A percentile compares a stretch with the other conserved stretches of the same genome.
phyloP scores from a whole-genome alignment of 2,329 filamentous ascomycete species.

The Cytospora schulzeri region DNA sequence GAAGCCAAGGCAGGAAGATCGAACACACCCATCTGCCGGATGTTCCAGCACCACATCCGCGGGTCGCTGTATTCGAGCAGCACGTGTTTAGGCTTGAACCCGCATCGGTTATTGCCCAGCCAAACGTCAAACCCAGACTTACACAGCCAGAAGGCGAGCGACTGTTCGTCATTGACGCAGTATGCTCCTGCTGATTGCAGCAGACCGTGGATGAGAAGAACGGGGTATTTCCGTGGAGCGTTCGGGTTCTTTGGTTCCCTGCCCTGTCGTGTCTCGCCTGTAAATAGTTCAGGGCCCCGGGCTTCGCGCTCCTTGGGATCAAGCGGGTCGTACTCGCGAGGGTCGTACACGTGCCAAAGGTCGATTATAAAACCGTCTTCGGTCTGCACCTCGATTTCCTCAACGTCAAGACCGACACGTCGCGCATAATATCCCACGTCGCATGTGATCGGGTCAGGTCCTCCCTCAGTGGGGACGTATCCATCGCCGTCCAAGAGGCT shows the following conservation, averaged over 20 bases:
- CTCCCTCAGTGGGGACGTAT: conserved; percentile 78
- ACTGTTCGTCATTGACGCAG: conserved; percentile 87
- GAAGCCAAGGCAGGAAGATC: conserved; percentile 82
- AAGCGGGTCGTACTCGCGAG: conserved; percentile 66
- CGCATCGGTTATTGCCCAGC: conserved; percentile 92
- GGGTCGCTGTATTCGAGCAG: conserved; percentile 74
- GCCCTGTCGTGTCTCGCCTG: conserved; percentile 37
- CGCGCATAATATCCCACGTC: conserved; percentile 86
- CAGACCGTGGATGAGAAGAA: conserved; percentile 85
- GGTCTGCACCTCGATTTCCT: conserved; percentile 82
- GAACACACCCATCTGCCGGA: conserved; percentile 88
- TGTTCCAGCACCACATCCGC: conserved; percentile 96
- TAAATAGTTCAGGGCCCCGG: conserved; percentile 66
- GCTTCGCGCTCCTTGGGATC: conserved; percentile 51
- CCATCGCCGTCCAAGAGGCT: conserved; percentile 49
- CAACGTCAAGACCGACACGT: conserved; percentile 82
- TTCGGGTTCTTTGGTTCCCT: conserved; percentile 41
- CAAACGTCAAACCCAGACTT: conserved; percentile 94
- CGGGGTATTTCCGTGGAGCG: conserved; percentile 69
- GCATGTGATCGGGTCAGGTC: conserved; percentile 74
- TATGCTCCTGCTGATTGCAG: conserved; percentile 87
- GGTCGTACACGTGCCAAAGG: conserved; percentile 88
- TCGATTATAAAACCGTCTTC: conserved; percentile 92
- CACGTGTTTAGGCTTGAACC: conserved; percentile 76
- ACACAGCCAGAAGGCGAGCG: conserved; percentile 86